Base-by-base conservation (phyloP, 441 rosid species). In the Jatropha multifida region DNA sequence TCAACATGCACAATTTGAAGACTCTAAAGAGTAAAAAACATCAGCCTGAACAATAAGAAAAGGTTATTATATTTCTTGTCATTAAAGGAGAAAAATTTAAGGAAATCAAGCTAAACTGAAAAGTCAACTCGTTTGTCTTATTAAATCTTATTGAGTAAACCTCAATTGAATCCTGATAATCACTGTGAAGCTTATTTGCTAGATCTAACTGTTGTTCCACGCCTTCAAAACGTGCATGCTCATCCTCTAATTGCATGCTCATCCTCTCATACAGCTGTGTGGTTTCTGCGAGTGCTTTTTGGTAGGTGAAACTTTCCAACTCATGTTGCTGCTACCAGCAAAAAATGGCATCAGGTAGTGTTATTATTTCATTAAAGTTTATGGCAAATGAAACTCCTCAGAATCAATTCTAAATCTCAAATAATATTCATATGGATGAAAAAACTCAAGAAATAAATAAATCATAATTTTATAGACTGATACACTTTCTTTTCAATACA, bases 201-300 rank as follows among this genome's bases (percentile, higher is more conserved):
- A 67, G 71, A 79, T 84, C 78, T 58, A 91, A 78, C 77, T 89
- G 89, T 73, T 94, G 90, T 83, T 84, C 86, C 48, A 81, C 82
- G 63, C 64, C 85, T 76, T 85, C 88, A 81, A 74, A 86, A 81
- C 82, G 74, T 44, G 84, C 77, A 82, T 83, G 83, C 72, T 85
- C 82, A 32, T 90, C 86, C 77, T 85, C 92, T 72, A 90, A 71
- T 80, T 90, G 85, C 85, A 85, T 86, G 88, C 76, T 90, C 87
- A 88, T 92, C 78, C 86, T 85, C 87, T 95, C 98, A 71, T 88
- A 92, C 67, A 79, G 80, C 80, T 86, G 80, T 62, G 89, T 88
- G 78, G 90, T 89, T 76, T 92, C 97, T 3, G 86, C 88, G 69
- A 93, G 90, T 69, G 91, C 89, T 85, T 84, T 91, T 83, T 89